phyloP scores from a whole-genome alignment of 2,329 filamentous ascomycete genomes.

The Cercospora nicotianae region DNA sequence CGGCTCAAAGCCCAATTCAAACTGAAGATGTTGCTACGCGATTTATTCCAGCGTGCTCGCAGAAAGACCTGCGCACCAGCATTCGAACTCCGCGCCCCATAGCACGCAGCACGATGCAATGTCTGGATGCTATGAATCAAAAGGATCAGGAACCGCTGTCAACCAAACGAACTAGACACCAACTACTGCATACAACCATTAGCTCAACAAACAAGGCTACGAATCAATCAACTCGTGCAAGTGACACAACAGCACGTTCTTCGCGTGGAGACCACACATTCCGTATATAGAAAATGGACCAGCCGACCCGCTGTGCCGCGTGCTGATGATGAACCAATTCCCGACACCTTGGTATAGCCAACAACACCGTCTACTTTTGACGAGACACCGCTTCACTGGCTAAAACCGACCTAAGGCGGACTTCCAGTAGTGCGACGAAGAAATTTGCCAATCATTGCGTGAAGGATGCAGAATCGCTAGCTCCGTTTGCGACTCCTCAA shows the following conservation, averaged over 20 bases:
- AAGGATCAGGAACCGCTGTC: constrained; percentile 1
- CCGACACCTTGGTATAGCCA: not conserved
- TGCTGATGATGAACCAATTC: not conserved
- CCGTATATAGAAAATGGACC: not conserved
- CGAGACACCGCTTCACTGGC: constrained; percentile 4
- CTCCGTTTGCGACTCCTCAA: not conserved
- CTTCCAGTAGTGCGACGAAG: constrained; percentile 3
- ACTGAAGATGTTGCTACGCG: not conserved
- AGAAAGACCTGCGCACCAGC: not conserved
- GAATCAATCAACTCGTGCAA: not conserved
- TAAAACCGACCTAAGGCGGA: constrained; percentile 11
- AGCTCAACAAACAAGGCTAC: constrained; percentile 4
- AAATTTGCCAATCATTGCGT: constrained; percentile 4
- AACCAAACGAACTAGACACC: constrained; percentile 11
- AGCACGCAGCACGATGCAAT: not conserved
- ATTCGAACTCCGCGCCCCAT: not conserved
- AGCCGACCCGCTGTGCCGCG: not conserved
- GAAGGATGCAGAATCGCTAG: not conserved
- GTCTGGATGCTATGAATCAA: not conserved
- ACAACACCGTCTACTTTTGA: constrained; percentile 8
- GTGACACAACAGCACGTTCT: not conserved
- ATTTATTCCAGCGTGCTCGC: not conserved
- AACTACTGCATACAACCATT: constrained; percentile 15
- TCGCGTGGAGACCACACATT: constrained; percentile 7
- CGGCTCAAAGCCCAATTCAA: not conserved